phyloP scores from a whole-genome alignment of 2,329 filamentous ascomycete genomes.

The Fusarium sp. region DNA sequence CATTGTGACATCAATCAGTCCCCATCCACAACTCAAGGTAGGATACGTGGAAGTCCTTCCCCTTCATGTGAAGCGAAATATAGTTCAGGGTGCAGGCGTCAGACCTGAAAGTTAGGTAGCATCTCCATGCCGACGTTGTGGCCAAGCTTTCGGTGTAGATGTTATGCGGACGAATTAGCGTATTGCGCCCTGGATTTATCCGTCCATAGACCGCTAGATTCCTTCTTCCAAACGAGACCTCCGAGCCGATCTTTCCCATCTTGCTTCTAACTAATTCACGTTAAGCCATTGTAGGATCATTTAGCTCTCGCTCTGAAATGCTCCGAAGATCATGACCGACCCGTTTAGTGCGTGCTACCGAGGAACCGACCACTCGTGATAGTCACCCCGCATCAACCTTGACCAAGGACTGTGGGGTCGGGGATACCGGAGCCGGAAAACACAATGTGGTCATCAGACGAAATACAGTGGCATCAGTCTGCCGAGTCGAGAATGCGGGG shows the following conservation, averaged over 20 bases:
- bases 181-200: background rate
- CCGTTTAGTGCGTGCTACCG: background rate
- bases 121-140: background rate
- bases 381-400: conserved; percentile 1
- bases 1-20: too few relatives aligned
- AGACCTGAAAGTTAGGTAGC: too few relatives aligned
- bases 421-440: conserved; percentile 27
- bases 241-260: background rate
- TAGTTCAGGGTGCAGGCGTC: too few relatives aligned
- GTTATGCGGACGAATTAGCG: conserved; percentile 20
- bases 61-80: too few relatives aligned
- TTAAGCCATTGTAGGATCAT: background rate
- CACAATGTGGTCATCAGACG: background rate
- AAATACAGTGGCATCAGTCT: background rate
- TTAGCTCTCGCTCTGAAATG: background rate
- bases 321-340: background rate
- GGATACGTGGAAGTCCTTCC: too few relatives aligned
- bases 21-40: too few relatives aligned
- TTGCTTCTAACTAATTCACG: background rate
- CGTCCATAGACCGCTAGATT: background rate
- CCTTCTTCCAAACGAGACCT: background rate
- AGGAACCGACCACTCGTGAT: conserved; percentile 16
- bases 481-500: conserved; percentile 3
- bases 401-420: conserved; percentile 2
- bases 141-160: background rate